Conservation (phyloP, 495 filamentous ascomycete genomes). For the Lasiosphaeria miniovina region DNA sequence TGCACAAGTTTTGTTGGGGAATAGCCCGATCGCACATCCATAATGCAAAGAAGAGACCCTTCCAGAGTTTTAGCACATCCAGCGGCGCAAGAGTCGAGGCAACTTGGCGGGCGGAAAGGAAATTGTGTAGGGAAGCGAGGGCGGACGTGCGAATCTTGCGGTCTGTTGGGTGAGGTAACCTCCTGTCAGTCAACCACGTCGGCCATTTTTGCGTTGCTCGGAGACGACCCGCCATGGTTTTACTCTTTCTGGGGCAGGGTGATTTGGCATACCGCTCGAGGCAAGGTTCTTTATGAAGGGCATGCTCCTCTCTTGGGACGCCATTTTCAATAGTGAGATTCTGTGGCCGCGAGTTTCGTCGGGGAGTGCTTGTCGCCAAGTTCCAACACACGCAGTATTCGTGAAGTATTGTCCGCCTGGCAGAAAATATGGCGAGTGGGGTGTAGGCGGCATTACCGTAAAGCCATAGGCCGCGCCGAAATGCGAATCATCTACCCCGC, state of each 20-base stretch:
- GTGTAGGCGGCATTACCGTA: background rate
- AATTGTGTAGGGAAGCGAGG: slow-evolving; percentile 73
- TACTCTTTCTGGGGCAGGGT: background rate
- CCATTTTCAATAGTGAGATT: slow-evolving; percentile 29
- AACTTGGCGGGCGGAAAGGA: slow-evolving; percentile 62
- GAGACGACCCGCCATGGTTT: too few relatives aligned
- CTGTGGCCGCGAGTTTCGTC: background rate
- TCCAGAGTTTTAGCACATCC: slow-evolving; percentile 91
- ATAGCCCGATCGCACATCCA: slow-evolving; percentile 91
- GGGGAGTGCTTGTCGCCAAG: background rate
- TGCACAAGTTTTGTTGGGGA: slow-evolving; percentile 79
- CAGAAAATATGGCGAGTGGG: slow-evolving; percentile 24
- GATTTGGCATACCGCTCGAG: slow-evolving; percentile 44
- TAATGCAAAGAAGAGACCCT: slow-evolving; percentile 93
- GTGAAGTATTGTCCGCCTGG: slow-evolving; percentile 34
- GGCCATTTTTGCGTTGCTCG: background rate
- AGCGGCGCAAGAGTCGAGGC: slow-evolving; percentile 57
- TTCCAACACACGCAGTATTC: background rate
- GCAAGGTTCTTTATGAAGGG: slow-evolving; percentile 52
- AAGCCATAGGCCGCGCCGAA: background rate
- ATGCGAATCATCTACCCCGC: too few relatives aligned
- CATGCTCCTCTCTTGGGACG: slow-evolving; percentile 43
- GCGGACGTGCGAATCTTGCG: slow-evolving; percentile 77
- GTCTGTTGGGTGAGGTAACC: slow-evolving; percentile 49
- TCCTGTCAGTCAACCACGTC: background rate